Evolutionary conservation across 495 filamentous ascomycete genomes (phyloP).

Genomic region (Talaromyces wortmannii): DNA sequence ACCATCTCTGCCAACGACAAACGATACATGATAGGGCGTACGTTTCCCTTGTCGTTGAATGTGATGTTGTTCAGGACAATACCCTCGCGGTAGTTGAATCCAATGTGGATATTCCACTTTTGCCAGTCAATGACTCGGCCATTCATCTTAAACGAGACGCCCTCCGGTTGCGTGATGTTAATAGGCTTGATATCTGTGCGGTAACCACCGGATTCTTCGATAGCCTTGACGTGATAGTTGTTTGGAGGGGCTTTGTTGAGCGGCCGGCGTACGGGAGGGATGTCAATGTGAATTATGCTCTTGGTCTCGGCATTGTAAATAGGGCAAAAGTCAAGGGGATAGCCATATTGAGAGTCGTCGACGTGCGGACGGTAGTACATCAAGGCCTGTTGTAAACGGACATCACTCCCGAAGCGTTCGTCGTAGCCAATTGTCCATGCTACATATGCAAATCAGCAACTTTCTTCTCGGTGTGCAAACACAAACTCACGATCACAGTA

Average conservation of each 20-base stretch:
- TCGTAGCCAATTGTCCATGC: constrained; percentile 97
- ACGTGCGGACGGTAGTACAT: constrained; percentile 91
- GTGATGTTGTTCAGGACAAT: constrained; percentile 89
- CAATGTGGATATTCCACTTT: constrained; percentile 91
- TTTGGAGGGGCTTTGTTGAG: constrained; percentile 66
- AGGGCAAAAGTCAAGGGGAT: constrained; percentile 89
- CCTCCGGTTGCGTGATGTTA: constrained; percentile 90
- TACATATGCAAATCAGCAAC: constrained; percentile 18
- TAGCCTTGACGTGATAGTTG: constrained; percentile 73
- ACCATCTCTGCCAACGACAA: constrained; percentile 97
- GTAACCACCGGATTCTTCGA: constrained; percentile 68
- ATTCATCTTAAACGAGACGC: constrained; percentile 81
- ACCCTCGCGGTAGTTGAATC: constrained; percentile 95
- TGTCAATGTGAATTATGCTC: constrained; percentile 82
- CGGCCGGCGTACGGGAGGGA: constrained; percentile 72
- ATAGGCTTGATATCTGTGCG: constrained; percentile 83
- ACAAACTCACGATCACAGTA: constrained; percentile 73
- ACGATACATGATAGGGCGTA: constrained; percentile 80
- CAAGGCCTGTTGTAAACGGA: constrained; percentile 84
- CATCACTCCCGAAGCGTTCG: constrained; percentile 74
- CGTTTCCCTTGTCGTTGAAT: constrained; percentile 78
- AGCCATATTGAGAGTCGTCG: constrained; percentile 88
- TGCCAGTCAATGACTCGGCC: constrained; percentile 84
- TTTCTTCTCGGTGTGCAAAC: background rate
- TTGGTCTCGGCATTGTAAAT: constrained; percentile 82